Conservation (phyloP, 306 rosid species). For the Cyclanthera cordifolia region DNA sequence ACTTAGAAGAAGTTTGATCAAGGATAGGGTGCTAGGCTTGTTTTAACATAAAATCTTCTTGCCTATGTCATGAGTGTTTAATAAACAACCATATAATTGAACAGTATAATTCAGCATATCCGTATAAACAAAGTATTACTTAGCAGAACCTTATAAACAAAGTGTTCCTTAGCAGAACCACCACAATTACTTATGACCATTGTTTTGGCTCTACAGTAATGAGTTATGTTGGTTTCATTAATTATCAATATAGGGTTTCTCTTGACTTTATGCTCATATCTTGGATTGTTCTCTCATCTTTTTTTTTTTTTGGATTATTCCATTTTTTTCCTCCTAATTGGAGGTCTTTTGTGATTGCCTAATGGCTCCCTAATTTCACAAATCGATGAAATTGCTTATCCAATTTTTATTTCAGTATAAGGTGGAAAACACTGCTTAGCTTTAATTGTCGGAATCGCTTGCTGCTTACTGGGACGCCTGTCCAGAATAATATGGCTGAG, state of each 20-base stretch:
- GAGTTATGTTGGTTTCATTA: background rate
- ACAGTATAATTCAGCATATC: background rate
- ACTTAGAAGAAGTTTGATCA: slow-evolving; percentile 1
- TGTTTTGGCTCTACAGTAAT: background rate
- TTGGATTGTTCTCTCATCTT: too few relatives aligned
- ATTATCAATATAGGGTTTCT: too few relatives aligned
- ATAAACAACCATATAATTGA: background rate
- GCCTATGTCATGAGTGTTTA: background rate
- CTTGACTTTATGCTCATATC: too few relatives aligned
- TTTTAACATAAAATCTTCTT: background rate
- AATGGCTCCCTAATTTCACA: too few relatives aligned
- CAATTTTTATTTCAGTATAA: slow-evolving; percentile 88
- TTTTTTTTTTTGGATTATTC: too few relatives aligned
- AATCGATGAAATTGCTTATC: too few relatives aligned
- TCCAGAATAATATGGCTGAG: slow-evolving; percentile 98
- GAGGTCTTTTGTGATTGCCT: too few relatives aligned
- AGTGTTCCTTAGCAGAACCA: background rate
- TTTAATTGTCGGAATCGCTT: slow-evolving; percentile 94
- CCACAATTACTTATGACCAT: background rate
- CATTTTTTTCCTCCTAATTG: too few relatives aligned
- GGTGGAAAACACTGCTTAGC: slow-evolving; percentile 98
- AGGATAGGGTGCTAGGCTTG: background rate
- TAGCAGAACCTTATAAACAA: background rate
- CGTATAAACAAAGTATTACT: background rate
- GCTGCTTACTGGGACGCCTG: slow-evolving; percentile 89